Base-by-base conservation (phyloP, 169 alveolate genomes). In the Plasmodium gonderi region DNA sequence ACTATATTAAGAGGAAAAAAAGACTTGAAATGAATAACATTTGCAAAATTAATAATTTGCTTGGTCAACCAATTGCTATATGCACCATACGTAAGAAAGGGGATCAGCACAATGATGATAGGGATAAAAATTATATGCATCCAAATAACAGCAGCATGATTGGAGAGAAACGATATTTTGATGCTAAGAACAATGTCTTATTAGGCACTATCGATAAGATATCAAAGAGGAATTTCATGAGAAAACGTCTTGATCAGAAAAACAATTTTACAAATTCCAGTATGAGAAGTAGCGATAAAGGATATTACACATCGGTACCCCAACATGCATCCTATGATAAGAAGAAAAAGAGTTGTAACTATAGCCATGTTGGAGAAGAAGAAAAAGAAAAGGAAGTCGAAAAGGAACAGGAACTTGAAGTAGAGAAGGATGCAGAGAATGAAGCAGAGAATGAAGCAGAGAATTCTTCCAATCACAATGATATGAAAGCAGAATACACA, bases 61-160 rank as follows among this genome's bases (percentile, higher is more conserved):
- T 87, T 40, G 93, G 93, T 26, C 93, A 87, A 49, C 93, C 93
- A n/a, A 76, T 87, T 75, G 93, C 93, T 40, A 77, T 87, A 54
- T 77, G 87, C 40, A 87, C 93, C n/a, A 45, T 83, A 72, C 64
- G 23, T n/a, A 80, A 69, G 42, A 33, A 83, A 42, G 40, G 42
- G 31, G 36, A 29, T 68, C 12, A 9, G 14, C n/a, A 33, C 51
- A 65, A 69, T 14, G 74, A 45, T 31, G 20, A 65, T 9, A 45
- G 29, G 44, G 29, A 26, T 12, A 74, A 74, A 11, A 8, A 31
- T 12, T 20, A 68, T 40, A 29, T 36, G 5, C 20, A 45, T 20
- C 40, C n/a, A 45, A 26, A n/a, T 23, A 45, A 8, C 0, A 26
- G 60, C 7, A 23, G 11, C 23, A 12, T 54, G 38, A 1, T 77